phyloP scores from a whole-genome alignment of 352 stramenopile species.

The Saprolegnia diclina region DNA sequence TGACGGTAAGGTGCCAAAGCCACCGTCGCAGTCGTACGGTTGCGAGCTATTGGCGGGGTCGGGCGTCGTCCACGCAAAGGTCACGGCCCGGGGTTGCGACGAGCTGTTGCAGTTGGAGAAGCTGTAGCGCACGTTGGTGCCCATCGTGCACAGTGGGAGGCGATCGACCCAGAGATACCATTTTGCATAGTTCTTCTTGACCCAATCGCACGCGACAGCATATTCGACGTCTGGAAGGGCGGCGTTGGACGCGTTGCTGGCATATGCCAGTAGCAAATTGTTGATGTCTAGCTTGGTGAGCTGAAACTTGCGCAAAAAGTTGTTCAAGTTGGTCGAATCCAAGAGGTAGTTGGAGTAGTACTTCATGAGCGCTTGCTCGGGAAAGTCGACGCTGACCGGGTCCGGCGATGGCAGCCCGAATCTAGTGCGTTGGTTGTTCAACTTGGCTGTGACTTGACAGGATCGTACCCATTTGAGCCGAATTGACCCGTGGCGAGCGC shows the following conservation, averaged over 20 bases:
- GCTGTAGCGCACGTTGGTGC: constrained; percentile 28
- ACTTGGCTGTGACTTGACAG: background rate
- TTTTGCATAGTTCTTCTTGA: constrained; percentile 45
- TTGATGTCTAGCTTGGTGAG: constrained; percentile 2
- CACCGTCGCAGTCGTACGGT: constrained; percentile 47
- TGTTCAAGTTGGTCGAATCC: constrained; percentile 26
- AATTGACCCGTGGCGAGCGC: background rate
- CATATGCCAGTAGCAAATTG: background rate
- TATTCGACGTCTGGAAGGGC: background rate
- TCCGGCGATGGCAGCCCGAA: constrained; percentile 40
- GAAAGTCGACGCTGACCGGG: constrained; percentile 42
- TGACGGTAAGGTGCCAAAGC: constrained; percentile 29
- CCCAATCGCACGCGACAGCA: constrained; percentile 38
- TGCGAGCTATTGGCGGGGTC: constrained; percentile 34
- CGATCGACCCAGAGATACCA: constrained; percentile 50
- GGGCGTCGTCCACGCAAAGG: constrained; percentile 39
- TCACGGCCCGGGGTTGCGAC: constrained; percentile 24
- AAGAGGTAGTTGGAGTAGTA: constrained; percentile 33
- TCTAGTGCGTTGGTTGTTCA: background rate
- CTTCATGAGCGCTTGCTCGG: constrained; percentile 35
- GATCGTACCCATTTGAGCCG: background rate
- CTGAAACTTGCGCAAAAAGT: constrained; percentile 27
- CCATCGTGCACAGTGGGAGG: constrained; percentile 35
- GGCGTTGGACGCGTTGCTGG: background rate
- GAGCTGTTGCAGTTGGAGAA: constrained; percentile 34